Conservation (phyloP, 441 rosid species). For the Brassica balearica region DNA sequence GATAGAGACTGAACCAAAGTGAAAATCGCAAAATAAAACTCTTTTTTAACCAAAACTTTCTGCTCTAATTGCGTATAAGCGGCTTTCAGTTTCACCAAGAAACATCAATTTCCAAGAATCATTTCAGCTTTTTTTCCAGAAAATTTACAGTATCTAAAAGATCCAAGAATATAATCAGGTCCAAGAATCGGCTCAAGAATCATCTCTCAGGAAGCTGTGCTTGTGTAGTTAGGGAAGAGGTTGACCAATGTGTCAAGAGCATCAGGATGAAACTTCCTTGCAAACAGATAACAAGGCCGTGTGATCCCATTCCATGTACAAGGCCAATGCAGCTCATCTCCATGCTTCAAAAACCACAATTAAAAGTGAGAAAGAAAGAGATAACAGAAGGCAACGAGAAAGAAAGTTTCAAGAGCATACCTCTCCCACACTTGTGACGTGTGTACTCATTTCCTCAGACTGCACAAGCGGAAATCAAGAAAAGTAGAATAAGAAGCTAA, state of each 20-base stretch:
- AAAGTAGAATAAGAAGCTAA: neutral
- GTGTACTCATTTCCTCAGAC: slow-evolving; percentile 57
- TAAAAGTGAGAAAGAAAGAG: neutral
- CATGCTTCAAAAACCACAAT: slow-evolving; percentile 40
- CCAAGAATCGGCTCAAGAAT: slow-evolving; percentile 34
- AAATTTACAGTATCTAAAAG: slow-evolving; percentile 40
- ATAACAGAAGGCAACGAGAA: neutral
- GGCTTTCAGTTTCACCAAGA: slow-evolving; percentile 17
- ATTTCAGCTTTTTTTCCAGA: slow-evolving; percentile 14
- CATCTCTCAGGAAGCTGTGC: slow-evolving; percentile 30
- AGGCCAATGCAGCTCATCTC: slow-evolving; percentile 47
- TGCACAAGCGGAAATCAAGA: slow-evolving; percentile 36
- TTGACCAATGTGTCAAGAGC: slow-evolving; percentile 57
- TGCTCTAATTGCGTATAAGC: slow-evolving; percentile 31
- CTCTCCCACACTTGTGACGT: slow-evolving; percentile 62
- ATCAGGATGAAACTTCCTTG: slow-evolving; percentile 73
- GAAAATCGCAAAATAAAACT: slow-evolving; percentile 4
- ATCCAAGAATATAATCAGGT: slow-evolving; percentile 14
- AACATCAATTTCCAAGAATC: neutral
- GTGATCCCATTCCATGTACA: slow-evolving; percentile 76
- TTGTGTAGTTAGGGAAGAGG: slow-evolving; percentile 71
- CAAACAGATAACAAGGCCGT: slow-evolving; percentile 79
- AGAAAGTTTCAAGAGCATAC: slow-evolving; percentile 41
- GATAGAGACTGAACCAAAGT: neutral
- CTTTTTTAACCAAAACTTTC: slow-evolving; percentile 20